These are phyloP conservation scores for Symbiodinium pilosum DNA, from an alignment of 73 alveolate species.

Conservation along the genomic window DNA sequence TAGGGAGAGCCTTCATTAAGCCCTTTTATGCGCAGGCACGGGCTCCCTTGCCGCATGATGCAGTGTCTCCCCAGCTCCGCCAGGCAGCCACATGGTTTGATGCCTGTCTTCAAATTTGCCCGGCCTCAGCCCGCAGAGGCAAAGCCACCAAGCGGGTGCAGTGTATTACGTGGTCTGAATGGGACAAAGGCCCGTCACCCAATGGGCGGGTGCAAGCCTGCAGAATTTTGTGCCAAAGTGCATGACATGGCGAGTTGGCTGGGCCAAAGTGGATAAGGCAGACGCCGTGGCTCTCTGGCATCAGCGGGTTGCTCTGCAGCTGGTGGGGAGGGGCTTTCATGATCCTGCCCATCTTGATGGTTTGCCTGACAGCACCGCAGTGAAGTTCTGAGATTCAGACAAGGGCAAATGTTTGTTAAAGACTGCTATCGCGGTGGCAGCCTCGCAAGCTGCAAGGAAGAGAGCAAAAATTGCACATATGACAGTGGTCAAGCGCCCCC, in stretches of 20 bases:
- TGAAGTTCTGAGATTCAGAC: background rate
- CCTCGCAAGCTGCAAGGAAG: background rate
- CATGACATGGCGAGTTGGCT: background rate
- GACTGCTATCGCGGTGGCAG: background rate
- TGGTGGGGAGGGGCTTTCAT: background rate
- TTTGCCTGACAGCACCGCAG: background rate
- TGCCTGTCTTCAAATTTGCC: background rate
- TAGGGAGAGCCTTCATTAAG: background rate
- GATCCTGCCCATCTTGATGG: background rate
- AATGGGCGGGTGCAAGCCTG: background rate
- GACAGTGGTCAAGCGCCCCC: too few relatives aligned
- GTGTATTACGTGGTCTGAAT: background rate
- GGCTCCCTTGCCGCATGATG: background rate
- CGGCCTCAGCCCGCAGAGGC: background rate
- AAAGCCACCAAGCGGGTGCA: background rate
- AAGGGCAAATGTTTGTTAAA: background rate
- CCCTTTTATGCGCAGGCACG: constrained; percentile 32
- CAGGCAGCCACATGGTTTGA: background rate
- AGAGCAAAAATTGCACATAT: background rate
- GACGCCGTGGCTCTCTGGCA: background rate
- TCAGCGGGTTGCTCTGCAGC: background rate
- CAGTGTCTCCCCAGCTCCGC: background rate
- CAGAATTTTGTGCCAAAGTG: background rate
- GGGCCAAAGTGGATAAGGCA: background rate
- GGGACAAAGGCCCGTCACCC: background rate